Evolutionary conservation across 768 basidiomycete genomes (phyloP).

Genomic region (Leccinum incarnatum): DNA sequence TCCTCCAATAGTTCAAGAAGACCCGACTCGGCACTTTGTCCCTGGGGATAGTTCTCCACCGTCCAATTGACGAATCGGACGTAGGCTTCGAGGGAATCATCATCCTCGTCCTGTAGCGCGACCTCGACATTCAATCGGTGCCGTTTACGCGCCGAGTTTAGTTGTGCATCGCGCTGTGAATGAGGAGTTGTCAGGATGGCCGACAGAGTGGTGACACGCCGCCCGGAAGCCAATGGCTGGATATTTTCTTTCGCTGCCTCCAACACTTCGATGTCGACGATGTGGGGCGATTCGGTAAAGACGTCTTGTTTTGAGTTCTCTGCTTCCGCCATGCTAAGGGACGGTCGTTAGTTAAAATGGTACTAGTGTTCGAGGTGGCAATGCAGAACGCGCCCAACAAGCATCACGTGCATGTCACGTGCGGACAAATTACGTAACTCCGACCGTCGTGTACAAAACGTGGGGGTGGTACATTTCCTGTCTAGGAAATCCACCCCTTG

Average conservation of each 20-base stretch:
- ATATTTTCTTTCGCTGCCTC: slow-evolving; percentile 88
- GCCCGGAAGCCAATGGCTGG: slow-evolving; percentile 76
- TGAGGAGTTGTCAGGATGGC: slow-evolving; percentile 74
- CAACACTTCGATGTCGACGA: slow-evolving; percentile 79
- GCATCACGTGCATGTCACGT: slow-evolving; percentile 22
- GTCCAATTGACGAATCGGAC: slow-evolving; percentile 88
- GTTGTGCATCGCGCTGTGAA: slow-evolving; percentile 67
- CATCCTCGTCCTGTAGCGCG: slow-evolving; percentile 71
- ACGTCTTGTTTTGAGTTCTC: slow-evolving; percentile 40
- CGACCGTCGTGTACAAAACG: not conserved
- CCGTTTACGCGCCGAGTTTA: slow-evolving; percentile 60
- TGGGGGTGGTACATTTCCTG: too few relatives aligned
- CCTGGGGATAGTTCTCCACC: slow-evolving; percentile 91
- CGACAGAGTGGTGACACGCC: slow-evolving; percentile 75
- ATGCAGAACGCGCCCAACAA: slow-evolving; percentile 17
- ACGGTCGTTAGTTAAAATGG: not conserved
- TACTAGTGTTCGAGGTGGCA: not conserved
- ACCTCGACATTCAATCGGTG: slow-evolving; percentile 72
- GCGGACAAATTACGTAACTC: not conserved
- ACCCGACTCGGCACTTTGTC: slow-evolving; percentile 83
- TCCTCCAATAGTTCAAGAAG: slow-evolving; percentile 92
- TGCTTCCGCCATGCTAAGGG: slow-evolving; percentile 16
- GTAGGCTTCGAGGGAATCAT: slow-evolving; percentile 84
- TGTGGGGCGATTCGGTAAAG: slow-evolving; percentile 39
- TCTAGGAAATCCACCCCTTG: too few relatives aligned